Conservation (phyloP, 495 filamentous ascomycete genomes). For the Aspergillus asperescens region DNA sequence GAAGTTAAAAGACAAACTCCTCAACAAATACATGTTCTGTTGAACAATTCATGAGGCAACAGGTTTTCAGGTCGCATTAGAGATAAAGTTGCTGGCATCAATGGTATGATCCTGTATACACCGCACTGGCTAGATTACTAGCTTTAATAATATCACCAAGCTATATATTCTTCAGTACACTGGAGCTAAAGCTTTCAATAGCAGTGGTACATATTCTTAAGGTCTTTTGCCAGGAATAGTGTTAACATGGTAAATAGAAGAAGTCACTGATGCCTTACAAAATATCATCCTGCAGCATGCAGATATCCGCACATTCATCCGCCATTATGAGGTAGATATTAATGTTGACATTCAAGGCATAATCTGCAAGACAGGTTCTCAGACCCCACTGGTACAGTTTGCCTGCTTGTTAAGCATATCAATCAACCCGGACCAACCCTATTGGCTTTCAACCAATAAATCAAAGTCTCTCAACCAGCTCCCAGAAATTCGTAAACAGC, state of each 20-base stretch:
- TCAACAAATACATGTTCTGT: slow-evolving; percentile 22
- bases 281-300: slow-evolving; percentile 37
- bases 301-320: slow-evolving; percentile 33
- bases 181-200: slow-evolving; percentile 32
- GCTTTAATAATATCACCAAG: slow-evolving; percentile 24
- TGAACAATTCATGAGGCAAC: slow-evolving; percentile 7
- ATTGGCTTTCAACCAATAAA: no score
- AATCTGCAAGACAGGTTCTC: no score
- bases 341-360: slow-evolving; percentile 29
- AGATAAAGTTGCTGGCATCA: slow-evolving; percentile 24
- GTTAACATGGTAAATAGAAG: slow-evolving; percentile 21
- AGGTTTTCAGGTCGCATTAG: slow-evolving; percentile 27
- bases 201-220: slow-evolving; percentile 22
- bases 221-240: no score
- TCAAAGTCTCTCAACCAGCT: no score
- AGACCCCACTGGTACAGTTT: slow-evolving; percentile 31
- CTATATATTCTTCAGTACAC: slow-evolving; percentile 36
- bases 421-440: slow-evolving; percentile 25
- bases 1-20: slow-evolving; percentile 25
- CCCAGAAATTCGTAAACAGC: no score
- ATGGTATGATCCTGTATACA: slow-evolving; percentile 28
- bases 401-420: slow-evolving; percentile 29
- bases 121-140: slow-evolving; percentile 25
- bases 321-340: slow-evolving; percentile 32
- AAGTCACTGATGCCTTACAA: slow-evolving; percentile 36